Evolutionary conservation across 495 filamentous ascomycete species (phyloP).

Genomic region (Penicillium lividum): DNA sequence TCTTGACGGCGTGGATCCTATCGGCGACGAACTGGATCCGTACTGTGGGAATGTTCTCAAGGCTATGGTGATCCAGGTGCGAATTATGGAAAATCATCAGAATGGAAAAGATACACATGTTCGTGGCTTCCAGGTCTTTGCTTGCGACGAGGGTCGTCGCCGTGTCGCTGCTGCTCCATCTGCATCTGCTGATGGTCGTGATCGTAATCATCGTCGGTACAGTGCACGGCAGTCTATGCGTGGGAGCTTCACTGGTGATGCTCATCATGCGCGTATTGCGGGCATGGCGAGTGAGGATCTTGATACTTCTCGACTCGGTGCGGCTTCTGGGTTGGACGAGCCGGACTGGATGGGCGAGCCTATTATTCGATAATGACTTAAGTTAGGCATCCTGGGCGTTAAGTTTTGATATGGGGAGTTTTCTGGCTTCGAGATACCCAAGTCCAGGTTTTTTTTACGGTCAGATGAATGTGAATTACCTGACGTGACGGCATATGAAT

Average conservation of each 20-base stretch:
- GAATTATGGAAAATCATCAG: constrained; percentile 93
- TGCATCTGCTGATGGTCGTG: constrained; percentile 38
- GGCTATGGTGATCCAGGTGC: constrained; percentile 83
- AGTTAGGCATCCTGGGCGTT: constrained; percentile 4
- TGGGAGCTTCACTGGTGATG: constrained; percentile 22
- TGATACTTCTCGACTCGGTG: constrained; percentile 27
- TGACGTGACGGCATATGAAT: neutral
- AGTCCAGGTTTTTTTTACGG: constrained; percentile 14
- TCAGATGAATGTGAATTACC: neutral
- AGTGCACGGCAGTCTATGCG: constrained; percentile 34
- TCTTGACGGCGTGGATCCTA: constrained; percentile 1
- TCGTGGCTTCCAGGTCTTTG: constrained; percentile 88
- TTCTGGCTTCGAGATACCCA: constrained; percentile 38
- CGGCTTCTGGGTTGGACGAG: constrained; percentile 42
- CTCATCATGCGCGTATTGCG: constrained; percentile 18
- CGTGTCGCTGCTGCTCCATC: constrained; percentile 37
- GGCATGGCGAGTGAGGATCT: constrained; percentile 24
- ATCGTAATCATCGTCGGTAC: constrained; percentile 31
- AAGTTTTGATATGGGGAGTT: constrained; percentile 18
- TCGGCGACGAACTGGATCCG: constrained; percentile 31
- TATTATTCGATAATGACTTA: constrained; percentile 45
- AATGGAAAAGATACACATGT: constrained; percentile 99
- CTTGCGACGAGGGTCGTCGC: constrained; percentile 58
- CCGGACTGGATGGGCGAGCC: constrained; percentile 64
- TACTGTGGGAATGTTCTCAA: constrained; percentile 70